Percentiles rank a stretch among this genome's conserved stretches.
Evolutionary conservation across 257 asterid genomes (phyloP).

Genomic region (Primulina eburnea): DNA sequence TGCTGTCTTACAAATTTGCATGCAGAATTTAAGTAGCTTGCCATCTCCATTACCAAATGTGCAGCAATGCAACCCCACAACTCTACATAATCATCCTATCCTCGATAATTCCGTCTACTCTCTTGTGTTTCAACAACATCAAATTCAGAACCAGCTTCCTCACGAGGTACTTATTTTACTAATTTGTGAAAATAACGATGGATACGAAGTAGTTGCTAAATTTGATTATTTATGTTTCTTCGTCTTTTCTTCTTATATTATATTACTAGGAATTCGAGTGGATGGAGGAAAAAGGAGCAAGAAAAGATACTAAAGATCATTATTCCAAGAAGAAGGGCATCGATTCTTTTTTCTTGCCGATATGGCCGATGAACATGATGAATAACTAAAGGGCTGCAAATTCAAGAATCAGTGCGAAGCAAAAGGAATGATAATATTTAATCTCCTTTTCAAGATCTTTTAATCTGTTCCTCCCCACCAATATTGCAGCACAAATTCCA

Average conservation of each 20-base stretch:
- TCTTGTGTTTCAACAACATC: constrained; percentile 42
- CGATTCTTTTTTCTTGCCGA: not conserved
- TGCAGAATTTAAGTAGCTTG: constrained; percentile 49
- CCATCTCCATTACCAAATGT: constrained; percentile 34
- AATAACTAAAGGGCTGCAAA: constrained; percentile 15
- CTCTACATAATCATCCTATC: constrained; percentile 35
- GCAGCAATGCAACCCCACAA: constrained; percentile 38
- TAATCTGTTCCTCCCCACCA: constrained; percentile 21
- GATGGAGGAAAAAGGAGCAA: not conserved
- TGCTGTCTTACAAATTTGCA: constrained; percentile 23
- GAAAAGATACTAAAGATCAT: not conserved
- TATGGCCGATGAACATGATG: constrained; percentile 22
- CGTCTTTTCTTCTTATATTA: not conserved
- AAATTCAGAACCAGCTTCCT: constrained; percentile 26
- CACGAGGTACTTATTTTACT: constrained; percentile 20
- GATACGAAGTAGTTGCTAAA: too few species aligned
- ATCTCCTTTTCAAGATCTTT: constrained; percentile 30
- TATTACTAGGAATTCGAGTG: not conserved
- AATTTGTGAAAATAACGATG: too few species aligned
- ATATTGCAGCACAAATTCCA: constrained; percentile 23
- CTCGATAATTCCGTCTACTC: constrained; percentile 43
- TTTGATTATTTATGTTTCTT: not conserved
- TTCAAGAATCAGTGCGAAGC: not conserved
- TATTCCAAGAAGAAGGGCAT: not conserved
- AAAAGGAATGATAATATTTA: too few species aligned